These are phyloP conservation scores for Plasmodium gonderi DNA, from an alignment of 169 alveolate genomes.

Conservation along the genomic window DNA sequence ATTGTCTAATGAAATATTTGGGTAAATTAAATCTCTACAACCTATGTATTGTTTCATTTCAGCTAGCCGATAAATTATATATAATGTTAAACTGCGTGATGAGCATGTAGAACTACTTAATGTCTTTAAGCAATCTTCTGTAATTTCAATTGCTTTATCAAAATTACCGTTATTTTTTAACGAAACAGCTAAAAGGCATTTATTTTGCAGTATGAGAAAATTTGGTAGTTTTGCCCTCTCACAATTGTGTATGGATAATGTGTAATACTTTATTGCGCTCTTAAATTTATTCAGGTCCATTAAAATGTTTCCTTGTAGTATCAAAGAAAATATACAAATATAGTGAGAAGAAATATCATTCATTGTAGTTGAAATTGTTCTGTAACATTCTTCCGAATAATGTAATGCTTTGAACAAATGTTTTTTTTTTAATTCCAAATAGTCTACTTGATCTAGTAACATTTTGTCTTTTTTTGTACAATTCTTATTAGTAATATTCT, in stretches of 20 bases:
- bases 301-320: slow-evolving; percentile 41
- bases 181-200: slow-evolving; percentile 62
- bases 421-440: slow-evolving; percentile 22
- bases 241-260: slow-evolving; percentile 42
- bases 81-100: slow-evolving; percentile 35
- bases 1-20: slow-evolving; percentile 18
- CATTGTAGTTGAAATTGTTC: slow-evolving; percentile 23
- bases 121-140: slow-evolving; percentile 58
- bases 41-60: slow-evolving; percentile 69
- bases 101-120: neutral
- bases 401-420: slow-evolving; percentile 20
- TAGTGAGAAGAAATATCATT: slow-evolving; percentile 41
- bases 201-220: slow-evolving; percentile 43
- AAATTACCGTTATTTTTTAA: slow-evolving; percentile 67
- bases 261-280: slow-evolving; percentile 52
- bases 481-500: neutral
- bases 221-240: slow-evolving; percentile 39
- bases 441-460: slow-evolving; percentile 2
- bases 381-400: slow-evolving; percentile 26
- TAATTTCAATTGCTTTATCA: slow-evolving; percentile 55
- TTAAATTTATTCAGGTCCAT: slow-evolving; percentile 35
- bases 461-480: neutral
- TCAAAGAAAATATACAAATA: slow-evolving; percentile 25
- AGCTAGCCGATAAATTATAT: slow-evolving; percentile 40
- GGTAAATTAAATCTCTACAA: slow-evolving; percentile 51